phyloP scores from a whole-genome alignment of 2,329 filamentous ascomycete species.

The Colletotrichum sp. region DNA sequence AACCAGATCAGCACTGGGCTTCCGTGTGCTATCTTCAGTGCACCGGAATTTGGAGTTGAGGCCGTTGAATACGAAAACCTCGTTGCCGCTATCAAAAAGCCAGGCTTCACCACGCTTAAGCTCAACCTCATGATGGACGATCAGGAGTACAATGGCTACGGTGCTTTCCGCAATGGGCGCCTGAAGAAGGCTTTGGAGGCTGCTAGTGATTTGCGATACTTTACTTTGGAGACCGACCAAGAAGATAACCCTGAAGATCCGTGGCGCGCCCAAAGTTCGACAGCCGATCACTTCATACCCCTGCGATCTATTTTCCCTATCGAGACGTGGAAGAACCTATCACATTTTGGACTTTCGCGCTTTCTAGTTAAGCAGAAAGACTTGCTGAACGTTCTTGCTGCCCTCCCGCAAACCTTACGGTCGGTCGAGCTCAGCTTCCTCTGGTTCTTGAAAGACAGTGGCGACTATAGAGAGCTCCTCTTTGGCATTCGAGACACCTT shows the following conservation, averaged over 20 bases:
- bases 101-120: conserved; percentile 31
- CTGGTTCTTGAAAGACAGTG: conserved; percentile 23
- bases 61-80: conserved; percentile 29
- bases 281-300: conserved; percentile 12
- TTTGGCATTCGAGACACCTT: conserved; percentile 24
- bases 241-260: background rate
- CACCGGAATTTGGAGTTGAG: conserved; percentile 6
- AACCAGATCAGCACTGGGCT: conserved; percentile 33
- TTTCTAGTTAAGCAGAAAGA: conserved; percentile 30
- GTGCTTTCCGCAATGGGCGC: conserved; percentile 17
- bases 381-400: conserved; percentile 30
- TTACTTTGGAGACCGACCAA: conserved; percentile 27
- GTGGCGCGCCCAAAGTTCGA: background rate
- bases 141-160: conserved; percentile 3
- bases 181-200: conserved; percentile 23
- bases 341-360: conserved; percentile 33
- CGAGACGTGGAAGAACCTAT: conserved; percentile 29
- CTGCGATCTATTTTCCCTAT: conserved; percentile 34
- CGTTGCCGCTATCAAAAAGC: conserved; percentile 24
- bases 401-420: conserved; percentile 30
- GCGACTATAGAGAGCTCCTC: conserved; percentile 22
- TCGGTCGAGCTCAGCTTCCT: conserved; percentile 39
- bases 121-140: conserved; percentile 26
- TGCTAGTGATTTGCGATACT: conserved; percentile 21
- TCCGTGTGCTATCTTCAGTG: conserved; percentile 33